These are phyloP conservation scores for Solanum hybrid DNA, from an alignment of 305 asterid genomes.

Conservation along the genomic window DNA sequence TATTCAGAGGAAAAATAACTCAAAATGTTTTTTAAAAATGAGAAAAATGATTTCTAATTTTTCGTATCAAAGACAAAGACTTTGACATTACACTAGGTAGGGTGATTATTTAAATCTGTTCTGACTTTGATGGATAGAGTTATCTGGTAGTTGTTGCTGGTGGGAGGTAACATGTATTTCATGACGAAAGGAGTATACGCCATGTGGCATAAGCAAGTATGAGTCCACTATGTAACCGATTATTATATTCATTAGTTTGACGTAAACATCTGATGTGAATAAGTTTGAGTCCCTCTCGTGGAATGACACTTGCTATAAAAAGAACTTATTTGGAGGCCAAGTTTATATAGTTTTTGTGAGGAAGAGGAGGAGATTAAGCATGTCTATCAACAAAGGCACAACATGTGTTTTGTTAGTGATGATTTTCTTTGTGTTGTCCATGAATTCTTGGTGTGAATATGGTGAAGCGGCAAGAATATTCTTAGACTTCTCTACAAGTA, in stretches of 20 bases:
- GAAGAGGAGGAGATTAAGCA: not conserved
- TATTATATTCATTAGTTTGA: not conserved
- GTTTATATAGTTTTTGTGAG: not conserved
- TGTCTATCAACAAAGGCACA: not conserved
- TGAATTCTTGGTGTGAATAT: not conserved
- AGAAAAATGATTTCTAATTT: not conserved
- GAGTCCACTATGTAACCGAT: not conserved
- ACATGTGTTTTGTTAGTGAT: not conserved
- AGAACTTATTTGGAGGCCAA: not conserved
- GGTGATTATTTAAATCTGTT: too few species aligned
- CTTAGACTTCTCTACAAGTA: not conserved
- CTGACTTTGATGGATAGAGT: not conserved
- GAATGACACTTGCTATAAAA: not conserved
- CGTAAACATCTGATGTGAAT: not conserved
- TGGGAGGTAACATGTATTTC: not conserved
- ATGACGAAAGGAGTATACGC: not conserved
- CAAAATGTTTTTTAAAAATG: not conserved
- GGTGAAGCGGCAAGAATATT: not conserved
- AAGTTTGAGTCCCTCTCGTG: not conserved
- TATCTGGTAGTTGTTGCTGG: not conserved
- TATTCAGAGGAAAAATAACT: not conserved
- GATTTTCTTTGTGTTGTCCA: not conserved
- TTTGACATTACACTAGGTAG: not conserved
- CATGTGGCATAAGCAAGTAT: not conserved
- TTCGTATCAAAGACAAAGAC: not conserved